Percentiles rank a stretch among this genome's conserved stretches.
phyloP scores from a whole-genome alignment of 2,329 filamentous ascomycete species.

The Sarocladiaceae sp. region DNA sequence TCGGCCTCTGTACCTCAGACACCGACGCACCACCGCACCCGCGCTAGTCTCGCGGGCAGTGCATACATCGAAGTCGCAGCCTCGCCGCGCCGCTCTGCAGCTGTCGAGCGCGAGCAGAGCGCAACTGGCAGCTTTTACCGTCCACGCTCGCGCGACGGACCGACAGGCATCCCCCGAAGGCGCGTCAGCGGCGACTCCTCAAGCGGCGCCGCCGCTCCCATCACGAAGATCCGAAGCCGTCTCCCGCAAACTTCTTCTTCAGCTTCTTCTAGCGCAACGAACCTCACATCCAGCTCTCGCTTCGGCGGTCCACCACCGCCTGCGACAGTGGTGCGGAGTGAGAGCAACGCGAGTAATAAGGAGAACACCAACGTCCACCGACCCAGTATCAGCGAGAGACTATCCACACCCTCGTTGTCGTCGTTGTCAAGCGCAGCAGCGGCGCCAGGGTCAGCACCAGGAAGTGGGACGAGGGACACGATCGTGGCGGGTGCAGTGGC shows the following conservation, averaged over 20 bases:
- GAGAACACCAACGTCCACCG: slow-evolving; percentile 26
- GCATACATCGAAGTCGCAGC: slow-evolving; percentile 49
- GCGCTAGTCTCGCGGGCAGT: slow-evolving; percentile 27
- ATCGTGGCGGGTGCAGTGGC: neutral
- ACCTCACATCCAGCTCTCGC: slow-evolving; percentile 5
- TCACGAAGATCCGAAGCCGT: slow-evolving; percentile 26
- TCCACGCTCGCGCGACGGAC: slow-evolving; percentile 34
- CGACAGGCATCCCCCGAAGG: slow-evolving; percentile 33
- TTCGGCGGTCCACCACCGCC: slow-evolving; percentile 14
- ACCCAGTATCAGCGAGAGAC: no score
- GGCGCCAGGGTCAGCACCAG: neutral
- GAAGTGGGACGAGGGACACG: neutral
- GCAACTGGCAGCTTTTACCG: slow-evolving; percentile 27
- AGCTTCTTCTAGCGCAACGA: slow-evolving; percentile 16
- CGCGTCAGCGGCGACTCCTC: slow-evolving; percentile 35
- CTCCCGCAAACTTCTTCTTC: slow-evolving; percentile 31
- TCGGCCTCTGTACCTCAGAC: slow-evolving; percentile 45
- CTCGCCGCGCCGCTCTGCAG: slow-evolving; percentile 34
- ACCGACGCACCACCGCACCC: slow-evolving; percentile 40
- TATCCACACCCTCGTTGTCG: slow-evolving; percentile 15
- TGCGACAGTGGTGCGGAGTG: slow-evolving; percentile 29
- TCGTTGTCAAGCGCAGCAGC: neutral
- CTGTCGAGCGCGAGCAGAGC: slow-evolving; percentile 32
- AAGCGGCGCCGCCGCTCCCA: slow-evolving; percentile 18
- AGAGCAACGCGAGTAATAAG: slow-evolving; percentile 34